Base-by-base conservation (phyloP, 345 rosid species). In the Erucastrum elatum region DNA sequence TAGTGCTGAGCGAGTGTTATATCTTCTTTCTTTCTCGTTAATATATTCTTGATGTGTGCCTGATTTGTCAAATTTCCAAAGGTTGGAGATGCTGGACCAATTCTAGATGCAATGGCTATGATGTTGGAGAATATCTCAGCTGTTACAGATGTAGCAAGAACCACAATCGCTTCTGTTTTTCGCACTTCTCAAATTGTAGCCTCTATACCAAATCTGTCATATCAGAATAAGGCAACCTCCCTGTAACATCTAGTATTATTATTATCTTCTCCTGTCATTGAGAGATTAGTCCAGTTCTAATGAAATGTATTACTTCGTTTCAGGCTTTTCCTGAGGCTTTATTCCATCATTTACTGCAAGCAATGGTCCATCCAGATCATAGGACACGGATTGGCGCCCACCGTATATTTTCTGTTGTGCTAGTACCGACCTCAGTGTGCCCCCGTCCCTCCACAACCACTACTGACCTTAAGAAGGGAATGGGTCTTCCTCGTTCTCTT, bases 31-130 rank as follows among this genome's bases (percentile, higher is more conserved):
- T 35, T 12, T 33, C 46, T 35, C 63, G 34, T 33, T 68, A 21
- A 49, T 49, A n/a, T 49, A 49, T 49, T 1, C 17, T 31, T 46
- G 63, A 70, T 66, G 7, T 66, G 71, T 17, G 65, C 39, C 75
- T 79, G 49, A 79, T 55, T 78, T 58, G 37, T 70, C 51, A 25
- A 25, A 70, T 29, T 34, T 77, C 65, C 11, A 34, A 83, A 93
- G 99, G 92, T 96, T 68, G 99, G 99, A 82, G 97, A 96, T 80
- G 96, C 97, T 68, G 92, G 96, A 62, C 94, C 97, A 44, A 87
- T 91, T 79, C 94, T 96, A 76, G 96, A 93, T 77, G 83, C 90
- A 44, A 90, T 91, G 98, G 94, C 98, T 74, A 86, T 82, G 80
- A 91, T 90, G 91, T 81, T 96, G 87, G 98, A 96, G 87, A 93